Base-by-base conservation (phyloP, 2,329 filamentous ascomycete species). In the Phaeophleospora eucalypticola region DNA sequence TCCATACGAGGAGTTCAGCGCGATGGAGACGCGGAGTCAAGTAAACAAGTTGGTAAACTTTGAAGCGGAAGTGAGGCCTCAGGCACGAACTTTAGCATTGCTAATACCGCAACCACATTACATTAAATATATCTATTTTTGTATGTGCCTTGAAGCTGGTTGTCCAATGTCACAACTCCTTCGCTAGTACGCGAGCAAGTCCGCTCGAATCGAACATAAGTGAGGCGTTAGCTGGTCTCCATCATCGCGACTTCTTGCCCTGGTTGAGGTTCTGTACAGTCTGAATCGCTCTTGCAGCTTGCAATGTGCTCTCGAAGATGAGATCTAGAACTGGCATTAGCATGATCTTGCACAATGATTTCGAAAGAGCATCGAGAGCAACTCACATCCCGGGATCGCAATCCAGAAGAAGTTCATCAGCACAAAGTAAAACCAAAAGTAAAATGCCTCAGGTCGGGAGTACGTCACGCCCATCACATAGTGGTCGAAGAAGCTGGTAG, bases 371-470 rank as follows among this genome's bases (percentile, higher is more conserved):
- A 27, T 27, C n/a, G n/a, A 15, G 14, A 36, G 10, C 7, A 20
- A 72, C 77, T 69, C 64, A 80, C 78, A 66, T 16, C 65, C 66
- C 4, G 81, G 81, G 43, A 84, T 76, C 24, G 82, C 69, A 45
- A 84, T 82, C 81, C 81, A 84, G 62, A 83, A 79, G 42, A 75
- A 74, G 59, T 84, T 84, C 79, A 83, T 82, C 24, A 80, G 66
- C 46, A 84, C 75, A 62, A 81, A 84, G 64, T 84, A 84, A 34
- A 76, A 70, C 79, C 80, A 84, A 63, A 80, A 84, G 64, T 84
- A 84, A 53, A 78, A 78, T 3, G 72, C 68, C 64, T 84, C 81
- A 0, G 81, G 81, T 47, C 81, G 70, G 53, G 76, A 81, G 62
- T 83, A 82, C 9, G 71, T 69, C 16, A 77, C 61, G 8, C 73